These are phyloP conservation scores for Arthrobotrys entomopaga DNA, from an alignment of 2,329 filamentous ascomycete genomes.

Conservation along the genomic window DNA sequence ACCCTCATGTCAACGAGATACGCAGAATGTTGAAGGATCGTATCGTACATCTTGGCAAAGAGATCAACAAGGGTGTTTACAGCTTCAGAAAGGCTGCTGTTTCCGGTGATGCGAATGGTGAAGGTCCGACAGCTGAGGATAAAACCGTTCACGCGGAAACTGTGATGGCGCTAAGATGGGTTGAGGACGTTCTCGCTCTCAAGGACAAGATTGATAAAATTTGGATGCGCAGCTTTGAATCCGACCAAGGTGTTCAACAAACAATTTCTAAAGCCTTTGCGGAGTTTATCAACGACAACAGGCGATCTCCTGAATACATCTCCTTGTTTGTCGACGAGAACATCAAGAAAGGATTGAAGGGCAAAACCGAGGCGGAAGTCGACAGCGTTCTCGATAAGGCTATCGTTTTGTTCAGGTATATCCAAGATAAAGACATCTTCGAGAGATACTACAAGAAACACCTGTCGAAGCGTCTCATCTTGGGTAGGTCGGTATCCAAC, in stretches of 20 bases:
- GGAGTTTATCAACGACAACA: conserved; percentile 92
- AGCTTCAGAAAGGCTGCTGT: conserved; percentile 67
- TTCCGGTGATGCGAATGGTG: conserved; percentile 60
- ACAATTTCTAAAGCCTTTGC: conserved; percentile 86
- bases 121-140: conserved; percentile 66
- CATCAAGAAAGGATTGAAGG: conserved; percentile 90
- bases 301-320: conserved; percentile 86
- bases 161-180: conserved; percentile 89
- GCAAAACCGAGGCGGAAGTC: conserved; percentile 88
- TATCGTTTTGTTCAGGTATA: conserved; percentile 84
- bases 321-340: conserved; percentile 98
- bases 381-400: conserved; percentile 87
- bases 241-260: conserved; percentile 80
- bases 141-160: conserved; percentile 70
- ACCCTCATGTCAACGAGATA: conserved; percentile 76
- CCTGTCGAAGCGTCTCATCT: conserved; percentile 83
- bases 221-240: conserved; percentile 76
- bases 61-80: conserved; percentile 76
- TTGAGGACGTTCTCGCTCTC: conserved; percentile 84
- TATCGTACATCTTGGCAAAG: conserved; percentile 80
- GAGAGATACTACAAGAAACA: conserved; percentile 99
- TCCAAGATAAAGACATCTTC: conserved; percentile 92
- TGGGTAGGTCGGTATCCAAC: conserved; percentile 87
- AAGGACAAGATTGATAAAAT: conserved; percentile 91
- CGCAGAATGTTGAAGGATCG: conserved; percentile 77